Conservation (phyloP, 192 early-diverging fungal species). For the Coemansia sp. region DNA sequence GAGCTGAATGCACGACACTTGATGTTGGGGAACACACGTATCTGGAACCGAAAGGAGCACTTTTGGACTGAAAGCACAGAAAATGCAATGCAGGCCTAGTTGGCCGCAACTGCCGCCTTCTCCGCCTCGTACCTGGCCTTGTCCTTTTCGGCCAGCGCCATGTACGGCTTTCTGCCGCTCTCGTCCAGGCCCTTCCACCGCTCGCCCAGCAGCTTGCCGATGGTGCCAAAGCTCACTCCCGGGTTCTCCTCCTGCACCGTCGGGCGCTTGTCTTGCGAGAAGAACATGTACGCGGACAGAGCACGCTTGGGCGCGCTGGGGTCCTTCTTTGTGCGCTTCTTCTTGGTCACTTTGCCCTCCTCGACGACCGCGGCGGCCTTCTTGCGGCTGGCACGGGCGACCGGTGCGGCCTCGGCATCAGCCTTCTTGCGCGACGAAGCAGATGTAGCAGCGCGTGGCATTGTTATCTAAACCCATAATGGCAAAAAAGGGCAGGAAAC, state of each 20-base stretch:
- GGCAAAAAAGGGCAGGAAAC: not conserved
- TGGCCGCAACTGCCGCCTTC: slow-evolving; percentile 32
- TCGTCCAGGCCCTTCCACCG: slow-evolving; percentile 64
- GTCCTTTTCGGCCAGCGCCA: slow-evolving; percentile 51
- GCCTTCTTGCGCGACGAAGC: slow-evolving; percentile 26
- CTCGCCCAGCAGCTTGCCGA: slow-evolving; percentile 72
- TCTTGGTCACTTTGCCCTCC: slow-evolving; percentile 40
- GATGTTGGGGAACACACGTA: not conserved
- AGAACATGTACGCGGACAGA: slow-evolving; percentile 89
- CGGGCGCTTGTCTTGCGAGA: slow-evolving; percentile 78
- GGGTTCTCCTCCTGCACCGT: slow-evolving; percentile 81
- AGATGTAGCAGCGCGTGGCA: slow-evolving; percentile 25
- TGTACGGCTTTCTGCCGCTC: slow-evolving; percentile 59
- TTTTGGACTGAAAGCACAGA: slow-evolving; percentile 6
- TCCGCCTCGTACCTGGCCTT: slow-evolving; percentile 51
- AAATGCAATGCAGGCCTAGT: not conserved
- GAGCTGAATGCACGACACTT: no score
- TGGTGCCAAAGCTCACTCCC: slow-evolving; percentile 63
- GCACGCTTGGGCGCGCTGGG: slow-evolving; percentile 88
- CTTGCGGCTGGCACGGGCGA: slow-evolving; percentile 8
- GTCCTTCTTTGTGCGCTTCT: slow-evolving; percentile 74
- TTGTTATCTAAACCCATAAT: slow-evolving; percentile 23
- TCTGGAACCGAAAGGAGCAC: not conserved
- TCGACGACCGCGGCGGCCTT: slow-evolving; percentile 9
- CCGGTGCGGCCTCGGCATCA: slow-evolving; percentile 8